Base-by-base conservation (phyloP, 2,329 filamentous ascomycete species). In the Cladosporium sp. region DNA sequence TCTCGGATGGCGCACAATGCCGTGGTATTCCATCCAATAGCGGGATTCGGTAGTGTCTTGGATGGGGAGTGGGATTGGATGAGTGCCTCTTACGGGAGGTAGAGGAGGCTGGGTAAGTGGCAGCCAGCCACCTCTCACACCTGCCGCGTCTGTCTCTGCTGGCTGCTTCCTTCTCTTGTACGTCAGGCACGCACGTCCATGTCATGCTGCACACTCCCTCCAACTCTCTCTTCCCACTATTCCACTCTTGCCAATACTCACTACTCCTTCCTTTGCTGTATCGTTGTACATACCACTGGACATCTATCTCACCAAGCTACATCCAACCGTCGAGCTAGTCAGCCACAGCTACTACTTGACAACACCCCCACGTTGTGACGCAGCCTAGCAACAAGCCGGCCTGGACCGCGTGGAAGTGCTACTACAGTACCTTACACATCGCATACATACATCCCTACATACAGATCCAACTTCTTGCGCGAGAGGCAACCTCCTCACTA, bases 401-500 rank as follows among this genome's bases (percentile, higher is more conserved):
- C 33, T 22, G 35, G n/a, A n/a, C n/a, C n/a, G 16, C 41, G 7
- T 35, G 11, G n/a, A 30, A 48, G 27, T 11, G 18, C 45, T n/a
- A 15, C 19, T 27, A 32, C n/a, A n/a, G n/a, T n/a, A n/a, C n/a
- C n/a, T n/a, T n/a, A n/a, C n/a, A n/a, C n/a, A n/a, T n/a, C n/a
- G n/a, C n/a, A n/a, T n/a, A n/a, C n/a, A n/a, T n/a, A n/a, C n/a
- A n/a, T n/a, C n/a, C n/a, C n/a, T n/a, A n/a, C n/a, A n/a, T n/a
- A n/a, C n/a, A n/a, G n/a, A n/a, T n/a, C 45, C 36, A 40, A 27
- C 35, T 33, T 38, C 43, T 30, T 47, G 35, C 43, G 25, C 18
- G 43, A n/a, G 13, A 27, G 43, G 29, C 36, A 16, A n/a, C 33
- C 16, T 19, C 25, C 43, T 13, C 33, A 25, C 9, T 11, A 19